A percentile compares a stretch with the other conserved stretches of the same genome.
phyloP scores from a whole-genome alignment of 371 early-diverging fungal species.

The Apophysomyces ossiformis region DNA sequence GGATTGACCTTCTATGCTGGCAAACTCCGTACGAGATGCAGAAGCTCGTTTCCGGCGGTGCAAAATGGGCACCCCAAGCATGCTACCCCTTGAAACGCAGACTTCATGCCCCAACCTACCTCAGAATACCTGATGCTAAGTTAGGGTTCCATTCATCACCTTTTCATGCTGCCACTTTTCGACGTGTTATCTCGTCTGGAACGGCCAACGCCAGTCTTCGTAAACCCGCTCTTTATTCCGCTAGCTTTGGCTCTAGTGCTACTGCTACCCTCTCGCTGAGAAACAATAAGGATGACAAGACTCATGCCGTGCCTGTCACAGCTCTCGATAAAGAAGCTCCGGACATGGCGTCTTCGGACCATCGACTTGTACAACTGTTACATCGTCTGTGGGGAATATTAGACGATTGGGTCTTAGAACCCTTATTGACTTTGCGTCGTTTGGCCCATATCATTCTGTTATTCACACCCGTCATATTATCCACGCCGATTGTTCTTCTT shows the following conservation, averaged over 20 bases:
- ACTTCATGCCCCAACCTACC: neutral
- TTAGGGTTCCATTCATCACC: neutral
- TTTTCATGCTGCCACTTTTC: neutral
- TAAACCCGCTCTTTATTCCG: constrained; percentile 2
- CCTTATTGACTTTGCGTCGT: constrained; percentile 58
- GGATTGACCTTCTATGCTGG: neutral
- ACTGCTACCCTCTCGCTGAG: neutral
- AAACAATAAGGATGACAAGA: neutral
- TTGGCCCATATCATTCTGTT: constrained; percentile 61
- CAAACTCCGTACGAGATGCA: constrained; percentile 10
- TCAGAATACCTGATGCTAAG: neutral
- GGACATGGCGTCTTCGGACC: constrained; percentile 19
- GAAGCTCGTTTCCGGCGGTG: constrained; percentile 13
- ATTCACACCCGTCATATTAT: constrained; percentile 68
- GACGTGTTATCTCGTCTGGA: neutral
- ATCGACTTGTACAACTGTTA: constrained; percentile 24
- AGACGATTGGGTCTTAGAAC: constrained; percentile 61
- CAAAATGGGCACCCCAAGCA: constrained; percentile 1
- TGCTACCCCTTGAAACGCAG: neutral
- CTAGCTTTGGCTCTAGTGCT: neutral
- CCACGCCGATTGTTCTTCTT: constrained; percentile 58
- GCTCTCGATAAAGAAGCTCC: constrained; percentile 36
- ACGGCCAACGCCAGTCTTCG: neutral
- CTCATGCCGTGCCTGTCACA: constrained; percentile 13
- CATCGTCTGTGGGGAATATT: constrained; percentile 34